Percentiles rank a stretch among this genome's conserved stretches.
phyloP scores from a whole-genome alignment of 176 grass and related monocot species.

The Coix lacrymajobi region DNA sequence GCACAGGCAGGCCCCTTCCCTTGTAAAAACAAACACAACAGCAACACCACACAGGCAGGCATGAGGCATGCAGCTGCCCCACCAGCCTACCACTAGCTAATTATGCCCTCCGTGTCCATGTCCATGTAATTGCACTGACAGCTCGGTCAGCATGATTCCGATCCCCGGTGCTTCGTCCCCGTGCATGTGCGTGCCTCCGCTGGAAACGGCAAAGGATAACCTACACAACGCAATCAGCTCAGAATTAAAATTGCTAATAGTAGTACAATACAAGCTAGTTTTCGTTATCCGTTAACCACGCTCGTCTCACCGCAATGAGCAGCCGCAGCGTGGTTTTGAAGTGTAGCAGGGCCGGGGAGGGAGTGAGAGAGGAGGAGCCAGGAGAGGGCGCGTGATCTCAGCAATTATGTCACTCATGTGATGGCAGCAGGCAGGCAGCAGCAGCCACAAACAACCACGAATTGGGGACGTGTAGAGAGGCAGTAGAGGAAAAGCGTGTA shows the following conservation, averaged over 20 bases:
- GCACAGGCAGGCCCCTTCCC: no score
- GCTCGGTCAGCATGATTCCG: neutral
- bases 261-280: neutral
- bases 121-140: neutral
- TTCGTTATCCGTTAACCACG: slow-evolving; percentile 26
- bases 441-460: neutral
- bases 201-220: neutral
- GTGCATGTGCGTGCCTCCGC: neutral
- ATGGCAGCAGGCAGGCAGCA: slow-evolving; percentile 24
- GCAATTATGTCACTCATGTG: slow-evolving; percentile 18
- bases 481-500: neutral
- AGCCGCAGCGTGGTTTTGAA: no score
- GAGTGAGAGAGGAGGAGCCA: no score
- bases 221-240: neutral
- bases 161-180: neutral
- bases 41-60: no score
- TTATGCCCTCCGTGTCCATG: neutral
- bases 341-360: no score
- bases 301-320: neutral
- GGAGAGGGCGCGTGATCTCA: neutral
- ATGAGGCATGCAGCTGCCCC: no score
- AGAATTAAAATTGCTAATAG: neutral
- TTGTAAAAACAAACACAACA: no score
- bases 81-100: neutral
- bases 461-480: neutral